A percentile compares a stretch with the other conserved stretches of the same genome.
phyloP scores from a whole-genome alignment of 148 eudicot genomes.

The Gaultheria prostrata region DNA sequence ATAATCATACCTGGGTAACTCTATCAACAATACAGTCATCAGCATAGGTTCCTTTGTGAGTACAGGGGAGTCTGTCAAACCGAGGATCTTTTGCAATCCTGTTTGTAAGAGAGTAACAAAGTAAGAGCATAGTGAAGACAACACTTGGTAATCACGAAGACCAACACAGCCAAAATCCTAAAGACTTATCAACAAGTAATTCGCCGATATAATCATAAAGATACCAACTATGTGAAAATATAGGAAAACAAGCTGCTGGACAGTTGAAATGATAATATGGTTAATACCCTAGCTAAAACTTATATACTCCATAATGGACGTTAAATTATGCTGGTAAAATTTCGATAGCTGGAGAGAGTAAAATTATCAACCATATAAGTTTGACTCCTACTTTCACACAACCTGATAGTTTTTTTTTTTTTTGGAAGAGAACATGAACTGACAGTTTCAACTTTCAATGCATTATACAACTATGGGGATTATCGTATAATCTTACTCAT shows the following conservation, averaged over 20 bases:
- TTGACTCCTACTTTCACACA: neutral
- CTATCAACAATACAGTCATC: conserved; percentile 93
- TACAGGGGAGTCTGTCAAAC: conserved; percentile 92
- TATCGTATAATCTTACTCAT: neutral
- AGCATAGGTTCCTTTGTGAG: conserved; percentile 97
- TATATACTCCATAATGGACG: neutral
- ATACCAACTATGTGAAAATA: neutral
- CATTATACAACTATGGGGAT: neutral
- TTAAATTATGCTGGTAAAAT: neutral
- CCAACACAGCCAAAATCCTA: neutral
- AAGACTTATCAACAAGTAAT: neutral
- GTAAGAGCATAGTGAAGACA: neutral
- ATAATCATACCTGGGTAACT: conserved; percentile 72
- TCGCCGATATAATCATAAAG: neutral
- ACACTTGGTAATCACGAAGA: neutral
- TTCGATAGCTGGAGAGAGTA: neutral
- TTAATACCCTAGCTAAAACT: neutral
- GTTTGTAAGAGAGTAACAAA: conserved; percentile 17
- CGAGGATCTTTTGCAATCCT: conserved; percentile 99
- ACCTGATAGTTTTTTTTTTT: no score
- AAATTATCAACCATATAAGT: neutral
- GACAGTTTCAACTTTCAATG: neutral
- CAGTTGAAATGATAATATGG: neutral
- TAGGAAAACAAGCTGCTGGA: neutral
- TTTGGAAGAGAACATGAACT: no score